Base-by-base conservation (phyloP, 73 alveolate genomes). In the Diophrys appendiculata region DNA sequence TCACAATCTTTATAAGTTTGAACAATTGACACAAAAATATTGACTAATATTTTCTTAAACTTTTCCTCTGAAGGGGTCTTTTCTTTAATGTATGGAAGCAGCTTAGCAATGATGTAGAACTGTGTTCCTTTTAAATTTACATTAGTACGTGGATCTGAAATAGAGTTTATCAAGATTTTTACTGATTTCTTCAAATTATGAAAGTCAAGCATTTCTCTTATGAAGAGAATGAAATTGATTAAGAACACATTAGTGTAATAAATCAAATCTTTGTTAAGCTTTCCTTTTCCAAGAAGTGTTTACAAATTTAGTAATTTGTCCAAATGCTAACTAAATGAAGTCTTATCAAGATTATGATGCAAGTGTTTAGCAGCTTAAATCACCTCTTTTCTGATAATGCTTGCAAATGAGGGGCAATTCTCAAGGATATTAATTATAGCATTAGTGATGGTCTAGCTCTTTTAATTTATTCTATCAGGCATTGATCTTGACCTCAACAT, bases 181-280 rank as follows among this genome's bases (percentile, higher is more conserved):
- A 80, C 54, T 18, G 65, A 56, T 72, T 72, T 70, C 69, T 72
- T 80, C 30, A 80, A 24, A 26, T 79, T 26, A 0, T 34, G 76
- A 25, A 11, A 60, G 22, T 34, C 34, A 80, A 79, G 68, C 27
- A 23, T 53, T 28, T 79, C 88, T 24, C 75, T 68, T 25, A 25
- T 24, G 52, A 52, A 65, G 13, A 54, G 69, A 34, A 79, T 79
- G 69, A 64, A 79, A 13, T 69, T 69, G 55, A 79, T 26, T 0
- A 64, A 25, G 2, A 79, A 52, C 5, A 77, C 73, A 28, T 72
- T 72, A 18, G 64, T 68, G 30, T 79, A 29, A 30, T 29, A 79
- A 33, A 35, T 32, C 30, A 80, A 69, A 69, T 80, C 89, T 33
- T 72, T 80, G 83, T 31, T 72, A 35, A 72, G 83, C 34, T 80